Conservation (phyloP, 805 yeast species). For the Saturnispora hagleri region DNA sequence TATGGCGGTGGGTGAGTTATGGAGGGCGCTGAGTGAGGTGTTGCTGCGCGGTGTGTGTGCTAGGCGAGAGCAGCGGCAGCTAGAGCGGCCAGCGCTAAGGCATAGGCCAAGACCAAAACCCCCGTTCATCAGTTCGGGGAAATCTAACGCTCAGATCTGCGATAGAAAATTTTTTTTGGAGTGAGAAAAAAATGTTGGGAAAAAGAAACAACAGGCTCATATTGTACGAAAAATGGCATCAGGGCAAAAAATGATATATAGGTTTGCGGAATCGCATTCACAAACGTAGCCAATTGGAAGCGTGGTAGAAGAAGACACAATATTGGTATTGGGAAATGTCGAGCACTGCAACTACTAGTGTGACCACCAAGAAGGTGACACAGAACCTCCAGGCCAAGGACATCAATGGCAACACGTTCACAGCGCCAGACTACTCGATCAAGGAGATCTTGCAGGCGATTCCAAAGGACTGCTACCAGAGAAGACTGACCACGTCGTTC, state of each 20-base stretch:
- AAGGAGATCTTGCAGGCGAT: slow-evolving; percentile 66
- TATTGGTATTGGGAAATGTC: slow-evolving; percentile 1
- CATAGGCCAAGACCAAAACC: too few relatives aligned
- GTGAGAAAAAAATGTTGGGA: background rate
- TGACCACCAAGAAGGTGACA: slow-evolving; percentile 29
- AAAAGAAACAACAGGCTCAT: background rate
- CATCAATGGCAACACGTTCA: slow-evolving; percentile 56
- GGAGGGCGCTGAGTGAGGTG: too few relatives aligned
- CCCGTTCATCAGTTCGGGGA: too few relatives aligned
- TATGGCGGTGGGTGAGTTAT: too few relatives aligned
- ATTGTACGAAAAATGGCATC: background rate
- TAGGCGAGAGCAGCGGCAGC: too few relatives aligned
- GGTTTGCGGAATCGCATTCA: background rate
- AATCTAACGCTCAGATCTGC: background rate
- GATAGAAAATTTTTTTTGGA: background rate
- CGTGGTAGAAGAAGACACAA: background rate
- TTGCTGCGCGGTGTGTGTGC: too few relatives aligned
- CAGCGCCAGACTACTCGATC: slow-evolving; percentile 67
- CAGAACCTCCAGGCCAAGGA: slow-evolving; percentile 39
- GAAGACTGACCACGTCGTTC: slow-evolving; percentile 45
- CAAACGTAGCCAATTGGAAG: background rate
- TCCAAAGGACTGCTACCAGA: slow-evolving; percentile 66
- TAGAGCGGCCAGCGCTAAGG: too few relatives aligned
- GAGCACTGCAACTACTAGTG: slow-evolving; percentile 10
- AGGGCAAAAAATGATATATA: background rate